A percentile compares a stretch with the other conserved stretches of the same genome.
phyloP scores from a whole-genome alignment of 2,329 filamentous ascomycete species.

The Dactylellina cionopaga region DNA sequence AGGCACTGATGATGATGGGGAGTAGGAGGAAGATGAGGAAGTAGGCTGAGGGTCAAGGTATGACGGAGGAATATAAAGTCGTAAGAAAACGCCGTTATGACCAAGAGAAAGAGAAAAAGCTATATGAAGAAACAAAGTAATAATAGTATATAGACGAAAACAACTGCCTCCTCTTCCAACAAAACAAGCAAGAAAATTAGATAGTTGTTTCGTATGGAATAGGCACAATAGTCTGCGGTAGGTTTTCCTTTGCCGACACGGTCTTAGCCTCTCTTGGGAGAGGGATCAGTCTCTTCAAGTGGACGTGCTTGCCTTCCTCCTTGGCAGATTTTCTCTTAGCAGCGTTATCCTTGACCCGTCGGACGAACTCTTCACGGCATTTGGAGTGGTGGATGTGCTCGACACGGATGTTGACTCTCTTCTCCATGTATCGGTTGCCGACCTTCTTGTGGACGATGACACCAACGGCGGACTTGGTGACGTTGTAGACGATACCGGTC shows the following conservation, averaged over 20 bases:
- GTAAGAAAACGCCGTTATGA: slow-evolving; percentile 52
- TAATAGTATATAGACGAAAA: slow-evolving; percentile 47
- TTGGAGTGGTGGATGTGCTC: slow-evolving; percentile 96
- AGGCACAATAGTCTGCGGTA: slow-evolving; percentile 89
- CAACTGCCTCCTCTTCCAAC: slow-evolving; percentile 30
- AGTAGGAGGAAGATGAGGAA: slow-evolving; percentile 4
- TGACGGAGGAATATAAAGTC: slow-evolving; percentile 43
- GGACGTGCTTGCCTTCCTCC: slow-evolving; percentile 83
- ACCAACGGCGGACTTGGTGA: slow-evolving; percentile 96
- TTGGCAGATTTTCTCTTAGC: slow-evolving; percentile 92
- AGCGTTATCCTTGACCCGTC: slow-evolving; percentile 95
- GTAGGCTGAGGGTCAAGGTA: slow-evolving; percentile 24
- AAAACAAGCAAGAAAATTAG: slow-evolving; percentile 66
- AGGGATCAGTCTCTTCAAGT: slow-evolving; percentile 89
- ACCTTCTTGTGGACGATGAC: slow-evolving; percentile 99
- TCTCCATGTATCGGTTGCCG: slow-evolving; percentile 99
- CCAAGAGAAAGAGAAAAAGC: slow-evolving; percentile 41
- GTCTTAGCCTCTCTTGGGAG: slow-evolving; percentile 82
- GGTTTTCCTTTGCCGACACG: slow-evolving; percentile 81
- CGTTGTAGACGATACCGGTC: slow-evolving; percentile 98
- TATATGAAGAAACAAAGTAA: slow-evolving; percentile 27
- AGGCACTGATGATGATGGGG: slow-evolving; percentile 22
- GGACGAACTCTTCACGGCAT: slow-evolving; percentile 95
- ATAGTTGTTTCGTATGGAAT: slow-evolving; percentile 98
- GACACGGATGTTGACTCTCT: slow-evolving; percentile 98